Base-by-base conservation (phyloP, 2,329 filamentous ascomycete species). In the Sporothrix phasma region DNA sequence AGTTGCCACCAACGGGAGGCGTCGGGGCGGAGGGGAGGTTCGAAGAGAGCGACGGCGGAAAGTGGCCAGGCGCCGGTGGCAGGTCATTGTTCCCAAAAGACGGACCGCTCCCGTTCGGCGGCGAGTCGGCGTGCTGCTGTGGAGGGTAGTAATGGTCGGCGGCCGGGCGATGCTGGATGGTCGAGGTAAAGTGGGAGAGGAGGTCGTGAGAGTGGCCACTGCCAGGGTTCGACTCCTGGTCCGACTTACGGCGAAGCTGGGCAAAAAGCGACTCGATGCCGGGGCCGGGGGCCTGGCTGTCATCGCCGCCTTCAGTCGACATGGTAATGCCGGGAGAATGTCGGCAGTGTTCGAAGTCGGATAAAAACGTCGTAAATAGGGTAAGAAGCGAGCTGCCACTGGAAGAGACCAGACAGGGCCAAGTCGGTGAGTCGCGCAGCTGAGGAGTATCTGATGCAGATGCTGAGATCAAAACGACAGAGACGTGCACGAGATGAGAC, bases 1-100 rank as follows among this genome's bases (percentile, higher is more conserved):
- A 78, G 58, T 72, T 72, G 65, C 69, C 72, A 66, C 68, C 70
- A 19, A 74, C 73, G 3, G 78, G 78, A n/a, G 77, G 77, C n/a
- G 78, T 78, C n/a, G 77, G 77, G 29, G 77, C 77, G 61, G 76
- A 74, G n/a, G 75, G 74, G 11, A 75, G 71, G 10, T n/a, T n/a
- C 41, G 31, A 31, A 17, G 51, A 58, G 61, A 76, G 76, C 54
- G 70, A 71, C 5, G 29, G 26, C 1, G 49, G 24, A n/a, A 66
- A 56, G 15, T 59, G 54, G 13, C 47, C 26, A 19, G 65, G 62
- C 13, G 59, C n/a, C 37, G 22, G 37, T 26, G 60, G 31, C n/a
- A 73, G 71, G 45, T 70, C 61, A 60, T 67, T 61, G 15, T 41
- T 46, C 19, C 49, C 47, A 46, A 62, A 68, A 15, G 65, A 49